Evolutionary conservation across 2,329 filamentous ascomycete genomes (phyloP), one percentile per base, ranked within the genome.

Genomic region (Mollisia scopiformis): DNA sequence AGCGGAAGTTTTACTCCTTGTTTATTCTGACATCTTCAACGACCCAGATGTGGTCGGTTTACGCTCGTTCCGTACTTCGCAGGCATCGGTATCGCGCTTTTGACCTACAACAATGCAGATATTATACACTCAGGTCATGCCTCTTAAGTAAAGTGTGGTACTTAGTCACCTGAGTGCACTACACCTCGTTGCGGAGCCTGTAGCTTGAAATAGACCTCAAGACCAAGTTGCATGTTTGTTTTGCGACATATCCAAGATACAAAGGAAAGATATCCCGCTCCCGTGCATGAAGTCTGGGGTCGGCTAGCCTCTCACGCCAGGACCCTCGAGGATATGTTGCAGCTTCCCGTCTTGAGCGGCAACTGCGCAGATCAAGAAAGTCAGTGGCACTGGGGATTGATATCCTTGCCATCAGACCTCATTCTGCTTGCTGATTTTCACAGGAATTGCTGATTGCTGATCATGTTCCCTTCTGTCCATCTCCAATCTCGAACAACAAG

Each of bases 281-380:
- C 2, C 39, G 5, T 43, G 39, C 39, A 43, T 43, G 16, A 11
- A 21, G 39, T 43, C 16, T 39, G 46, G 55, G 55, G 46, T 58
- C 25, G 55, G 46, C 13, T 27, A 52, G 11, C 30, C 30, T 33
- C 33, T 31, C 14, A 6, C 16, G 21, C 46, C 11, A 49, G 10
- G 46, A 19, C n/a, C 46, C 46, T 31, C 19, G 46, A 30, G 28
- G 28, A 49, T 43, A n/a, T 49, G 7, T 28, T 30, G 46, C 25
- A 49, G 23, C 47, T 46, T 16, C 49, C 49, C 56, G 37, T 58
- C 49, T n/a, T 28, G 56, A 53, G 57, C 57, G 21, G 30, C 55
- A 27, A 19, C 31, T 23, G 4, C 19, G 57, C 52, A 37, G 57
- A 58, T 58, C 56, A 35, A 27, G 37, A 53, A 27, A 51, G 31